Evolutionary conservation across 371 early-diverging fungal species (phyloP).

Genomic region (Mortierella sp.): DNA sequence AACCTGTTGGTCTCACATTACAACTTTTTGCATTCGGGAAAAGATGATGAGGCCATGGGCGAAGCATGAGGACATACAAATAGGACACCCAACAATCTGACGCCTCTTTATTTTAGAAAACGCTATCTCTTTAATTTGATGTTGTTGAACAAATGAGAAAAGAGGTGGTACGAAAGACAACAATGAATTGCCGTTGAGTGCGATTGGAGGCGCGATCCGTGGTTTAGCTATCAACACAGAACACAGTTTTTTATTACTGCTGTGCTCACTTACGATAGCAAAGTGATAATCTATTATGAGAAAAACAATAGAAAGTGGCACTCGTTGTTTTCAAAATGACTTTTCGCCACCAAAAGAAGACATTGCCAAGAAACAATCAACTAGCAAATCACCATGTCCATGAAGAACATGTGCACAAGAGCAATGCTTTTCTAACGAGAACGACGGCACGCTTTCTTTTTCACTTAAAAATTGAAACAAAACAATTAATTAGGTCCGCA

Average conservation of each 20-base stretch:
- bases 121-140: neutral
- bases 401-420: neutral
- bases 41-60: neutral
- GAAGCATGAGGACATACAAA: neutral
- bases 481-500: constrained; percentile 27
- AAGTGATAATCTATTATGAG: neutral
- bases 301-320: neutral
- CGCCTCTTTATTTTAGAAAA: neutral
- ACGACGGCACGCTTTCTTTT: neutral
- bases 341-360: neutral
- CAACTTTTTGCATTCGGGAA: neutral
- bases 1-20: no score
- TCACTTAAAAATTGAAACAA: neutral
- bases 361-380: neutral
- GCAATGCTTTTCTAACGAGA: neutral
- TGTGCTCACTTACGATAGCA: neutral
- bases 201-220: neutral
- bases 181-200: neutral
- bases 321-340: no score
- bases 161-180: neutral
- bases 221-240: neutral
- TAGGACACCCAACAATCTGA: neutral
- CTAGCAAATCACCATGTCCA: neutral
- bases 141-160: neutral
- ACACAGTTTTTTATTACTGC: neutral